Evolutionary conservation across 2,329 filamentous ascomycete genomes (phyloP), one percentile per base, ranked within the genome.

Genomic region (Intubia oerlemansii): DNA sequence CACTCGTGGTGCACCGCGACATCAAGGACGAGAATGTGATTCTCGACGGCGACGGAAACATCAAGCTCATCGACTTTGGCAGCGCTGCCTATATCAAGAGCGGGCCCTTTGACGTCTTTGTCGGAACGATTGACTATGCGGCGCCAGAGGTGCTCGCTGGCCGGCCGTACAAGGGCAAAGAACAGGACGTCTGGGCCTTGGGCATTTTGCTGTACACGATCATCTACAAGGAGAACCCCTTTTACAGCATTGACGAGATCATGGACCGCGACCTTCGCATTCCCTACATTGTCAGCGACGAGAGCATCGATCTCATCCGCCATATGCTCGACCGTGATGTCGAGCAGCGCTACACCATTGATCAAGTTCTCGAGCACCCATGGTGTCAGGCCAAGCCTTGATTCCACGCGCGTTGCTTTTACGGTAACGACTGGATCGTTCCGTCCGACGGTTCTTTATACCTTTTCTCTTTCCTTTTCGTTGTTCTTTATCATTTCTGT

Each of bases 21-120:
- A 95, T 98, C 62, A 98, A 98, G 49, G 88, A 98, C 43, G 88
- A 98, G 53, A 98, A 98, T 41, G 80, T 98, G 17, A 78, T 98
- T 31, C 59, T 98, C 11, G 88, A 98, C 44, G 85, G 88, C 20
- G 84, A 95, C 46, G 84, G 85, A 16, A 74, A 77, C 40, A 91
- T 98, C 52, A 95, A 93, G 54, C 59, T 98, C 43, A 95, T 95
- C 40, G 88, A 98, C 50, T 98, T 98, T 52, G 88, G 88, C 34
- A 93, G 84, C 46, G 88, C 88, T 34, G 84, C 88, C 36, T 98
- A 98, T 48, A 91, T 95, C 57, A 93, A 91, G 56, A 93, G 77
- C 48, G 88, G 88, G 10, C 88, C 88, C 25, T 98, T 98, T 59
- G 84, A 95, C 48, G 88, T 98, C 10, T 98, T 98, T 54, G 88